Percentiles rank a stretch among this genome's conserved stretches.
phyloP scores from a whole-genome alignment of 164 flowering plant genomes.

The Macadamia integrifolia region DNA sequence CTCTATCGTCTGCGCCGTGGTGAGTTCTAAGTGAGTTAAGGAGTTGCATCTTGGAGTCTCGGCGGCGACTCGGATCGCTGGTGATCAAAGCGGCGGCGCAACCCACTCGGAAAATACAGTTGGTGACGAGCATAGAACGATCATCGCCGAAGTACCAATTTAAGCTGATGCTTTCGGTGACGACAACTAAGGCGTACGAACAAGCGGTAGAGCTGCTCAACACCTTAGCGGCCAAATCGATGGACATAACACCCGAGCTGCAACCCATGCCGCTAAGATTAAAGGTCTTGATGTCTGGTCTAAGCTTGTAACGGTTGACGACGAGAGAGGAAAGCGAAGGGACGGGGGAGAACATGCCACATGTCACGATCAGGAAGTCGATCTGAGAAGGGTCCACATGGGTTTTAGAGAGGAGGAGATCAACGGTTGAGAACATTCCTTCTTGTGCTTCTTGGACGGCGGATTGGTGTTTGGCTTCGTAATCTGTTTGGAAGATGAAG shows the following conservation, averaged over 20 bases:
- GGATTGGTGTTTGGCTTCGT: slow-evolving; percentile 22
- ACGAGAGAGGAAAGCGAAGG: slow-evolving; percentile 47
- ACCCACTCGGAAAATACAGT: slow-evolving; percentile 57
- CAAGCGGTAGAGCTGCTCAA: slow-evolving; percentile 12
- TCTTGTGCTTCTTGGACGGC: slow-evolving; percentile 47
- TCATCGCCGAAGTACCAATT: too few relatives aligned
- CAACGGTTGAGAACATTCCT: slow-evolving; percentile 40
- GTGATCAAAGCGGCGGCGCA: slow-evolving; percentile 45
- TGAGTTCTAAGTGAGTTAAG: slow-evolving; percentile 43
- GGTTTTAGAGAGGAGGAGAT: slow-evolving; percentile 30
- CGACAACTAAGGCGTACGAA: too few relatives aligned
- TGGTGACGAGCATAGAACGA: slow-evolving; percentile 18
- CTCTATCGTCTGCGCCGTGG: slow-evolving; percentile 46
- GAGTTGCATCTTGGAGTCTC: slow-evolving; percentile 41
- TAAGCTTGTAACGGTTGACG: slow-evolving; percentile 38
- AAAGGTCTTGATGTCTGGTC: slow-evolving; percentile 35
- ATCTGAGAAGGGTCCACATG: slow-evolving; percentile 20
- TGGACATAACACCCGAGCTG: slow-evolving; percentile 41
- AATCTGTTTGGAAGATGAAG: slow-evolving; percentile 33
- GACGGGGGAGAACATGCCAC: slow-evolving; percentile 39
- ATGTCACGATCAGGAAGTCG: slow-evolving; percentile 37
- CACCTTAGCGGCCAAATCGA: slow-evolving; percentile 43
- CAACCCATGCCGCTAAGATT: slow-evolving; percentile 67
- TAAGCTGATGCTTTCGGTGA: too few relatives aligned
- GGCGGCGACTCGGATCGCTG: slow-evolving; percentile 30